Evolutionary conservation across 2,329 filamentous ascomycete species (phyloP).

Genomic region (Aureobasidium sp.): DNA sequence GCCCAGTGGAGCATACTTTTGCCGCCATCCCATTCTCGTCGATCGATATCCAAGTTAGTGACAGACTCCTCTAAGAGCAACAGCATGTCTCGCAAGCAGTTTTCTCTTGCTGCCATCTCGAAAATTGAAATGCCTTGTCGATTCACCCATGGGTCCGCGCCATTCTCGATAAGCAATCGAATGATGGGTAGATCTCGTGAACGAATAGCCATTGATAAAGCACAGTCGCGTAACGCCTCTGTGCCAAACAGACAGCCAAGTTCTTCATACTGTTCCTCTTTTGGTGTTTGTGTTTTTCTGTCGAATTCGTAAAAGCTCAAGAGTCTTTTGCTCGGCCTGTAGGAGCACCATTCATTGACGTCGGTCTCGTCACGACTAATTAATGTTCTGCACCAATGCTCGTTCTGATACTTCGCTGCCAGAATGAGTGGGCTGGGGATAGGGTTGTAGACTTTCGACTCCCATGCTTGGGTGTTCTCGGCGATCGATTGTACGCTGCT

Average conservation of each 20-base stretch:
- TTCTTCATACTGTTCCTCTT: conserved; percentile 9
- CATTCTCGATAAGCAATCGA: background rate
- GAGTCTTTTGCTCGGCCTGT: background rate
- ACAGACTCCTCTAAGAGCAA: background rate
- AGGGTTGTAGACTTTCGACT: conserved; percentile 2
- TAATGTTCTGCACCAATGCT: background rate
- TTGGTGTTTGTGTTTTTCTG: conserved; percentile 3
- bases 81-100: background rate
- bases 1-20: conserved; percentile 3
- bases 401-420: background rate
- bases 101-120: background rate
- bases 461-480: background rate
- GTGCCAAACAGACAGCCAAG: background rate
- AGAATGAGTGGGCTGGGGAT: conserved; percentile 8
- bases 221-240: background rate
- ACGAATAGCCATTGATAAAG: background rate
- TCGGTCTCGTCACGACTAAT: background rate
- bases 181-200: background rate
- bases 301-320: conserved; percentile 1
- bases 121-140: conserved; percentile 5
- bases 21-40: background rate
- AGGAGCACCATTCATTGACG: conserved; percentile 7
- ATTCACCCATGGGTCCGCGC: conserved; percentile 10
- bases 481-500: background rate
- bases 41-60: background rate